Conservation (phyloP, 108 stramenopile genomes). For the Bacterosira constricta region DNA sequence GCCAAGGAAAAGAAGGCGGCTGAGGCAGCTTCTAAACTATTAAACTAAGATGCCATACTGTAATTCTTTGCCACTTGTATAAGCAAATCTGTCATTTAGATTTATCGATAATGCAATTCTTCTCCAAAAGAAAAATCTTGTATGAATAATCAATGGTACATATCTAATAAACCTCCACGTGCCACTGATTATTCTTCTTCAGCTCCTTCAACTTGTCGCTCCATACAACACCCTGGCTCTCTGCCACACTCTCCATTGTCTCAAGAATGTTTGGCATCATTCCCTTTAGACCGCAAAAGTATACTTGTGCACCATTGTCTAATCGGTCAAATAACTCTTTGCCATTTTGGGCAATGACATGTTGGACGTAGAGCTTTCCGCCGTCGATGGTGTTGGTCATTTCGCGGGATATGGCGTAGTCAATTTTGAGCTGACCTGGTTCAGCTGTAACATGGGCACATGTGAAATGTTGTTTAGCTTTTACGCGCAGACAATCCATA, state of each 20-base stretch:
- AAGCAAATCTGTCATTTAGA: neutral
- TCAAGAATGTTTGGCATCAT: slow-evolving; percentile 91
- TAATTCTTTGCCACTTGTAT: too few species aligned
- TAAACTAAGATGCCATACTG: slow-evolving; percentile 14
- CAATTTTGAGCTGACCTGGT: slow-evolving; percentile 51
- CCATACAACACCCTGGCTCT: slow-evolving; percentile 63
- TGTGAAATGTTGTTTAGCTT: neutral
- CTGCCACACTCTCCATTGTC: slow-evolving; percentile 71
- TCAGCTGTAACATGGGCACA: slow-evolving; percentile 20
- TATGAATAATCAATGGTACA: too few species aligned
- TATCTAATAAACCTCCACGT: slow-evolving; percentile 82
- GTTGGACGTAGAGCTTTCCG: slow-evolving; percentile 87
- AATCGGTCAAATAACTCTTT: slow-evolving; percentile 66
- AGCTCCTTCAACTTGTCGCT: slow-evolving; percentile 57
- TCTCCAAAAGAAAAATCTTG: too few species aligned
- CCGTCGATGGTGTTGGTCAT: slow-evolving; percentile 71
- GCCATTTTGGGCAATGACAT: slow-evolving; percentile 73
- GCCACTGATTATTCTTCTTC: slow-evolving; percentile 78
- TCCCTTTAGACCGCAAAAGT: slow-evolving; percentile 91
- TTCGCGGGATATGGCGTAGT: slow-evolving; percentile 84
- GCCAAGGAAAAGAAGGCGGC: slow-evolving; percentile 28
- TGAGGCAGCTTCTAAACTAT: slow-evolving; percentile 11
- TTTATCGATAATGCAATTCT: neutral
- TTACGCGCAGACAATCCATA: neutral
- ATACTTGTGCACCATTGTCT: slow-evolving; percentile 74